Conservation (phyloP, 495 filamentous ascomycete species). For the Lindgomyces ingoldianus region DNA sequence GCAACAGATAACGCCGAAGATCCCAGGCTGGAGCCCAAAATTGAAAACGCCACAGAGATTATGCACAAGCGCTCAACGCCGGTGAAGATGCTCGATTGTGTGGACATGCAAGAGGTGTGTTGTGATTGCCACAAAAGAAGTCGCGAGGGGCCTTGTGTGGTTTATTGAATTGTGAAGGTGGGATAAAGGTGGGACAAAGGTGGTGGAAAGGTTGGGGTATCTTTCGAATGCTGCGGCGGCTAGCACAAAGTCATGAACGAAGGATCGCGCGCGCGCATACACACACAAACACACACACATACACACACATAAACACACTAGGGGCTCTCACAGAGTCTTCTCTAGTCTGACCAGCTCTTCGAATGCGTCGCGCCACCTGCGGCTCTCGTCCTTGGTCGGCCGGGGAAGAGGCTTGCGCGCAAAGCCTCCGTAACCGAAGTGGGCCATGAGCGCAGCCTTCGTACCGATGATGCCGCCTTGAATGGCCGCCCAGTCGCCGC, state of each 20-base stretch:
- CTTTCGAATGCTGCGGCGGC: constrained; percentile 33
- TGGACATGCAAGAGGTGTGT: constrained; percentile 22
- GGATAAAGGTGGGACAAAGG: constrained; percentile 5
- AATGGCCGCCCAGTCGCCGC: constrained; percentile 86
- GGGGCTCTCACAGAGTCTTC: constrained; percentile 46
- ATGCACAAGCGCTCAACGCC: constrained; percentile 38
- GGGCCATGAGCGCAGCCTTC: constrained; percentile 74
- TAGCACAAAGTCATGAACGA: neutral
- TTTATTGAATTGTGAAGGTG: neutral
- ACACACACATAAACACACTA: no score
- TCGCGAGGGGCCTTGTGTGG: neutral
- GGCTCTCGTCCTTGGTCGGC: constrained; percentile 60
- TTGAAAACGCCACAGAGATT: constrained; percentile 33
- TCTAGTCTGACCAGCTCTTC: constrained; percentile 74
- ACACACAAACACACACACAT: no score
- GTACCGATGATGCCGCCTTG: constrained; percentile 83
- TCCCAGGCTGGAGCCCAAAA: constrained; percentile 1
- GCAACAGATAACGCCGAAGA: constrained; percentile 31
- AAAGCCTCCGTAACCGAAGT: constrained; percentile 76
- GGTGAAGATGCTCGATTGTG: constrained; percentile 27
- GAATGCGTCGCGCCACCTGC: constrained; percentile 68
- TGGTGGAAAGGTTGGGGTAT: constrained; percentile 22
- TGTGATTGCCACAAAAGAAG: constrained; percentile 13
- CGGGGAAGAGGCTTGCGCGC: constrained; percentile 76
- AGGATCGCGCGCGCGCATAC: no score